Evolutionary conservation across 139 green algal genomes (phyloP), one percentile per base, ranked within the genome.

Genomic region (Closterium sp.): DNA sequence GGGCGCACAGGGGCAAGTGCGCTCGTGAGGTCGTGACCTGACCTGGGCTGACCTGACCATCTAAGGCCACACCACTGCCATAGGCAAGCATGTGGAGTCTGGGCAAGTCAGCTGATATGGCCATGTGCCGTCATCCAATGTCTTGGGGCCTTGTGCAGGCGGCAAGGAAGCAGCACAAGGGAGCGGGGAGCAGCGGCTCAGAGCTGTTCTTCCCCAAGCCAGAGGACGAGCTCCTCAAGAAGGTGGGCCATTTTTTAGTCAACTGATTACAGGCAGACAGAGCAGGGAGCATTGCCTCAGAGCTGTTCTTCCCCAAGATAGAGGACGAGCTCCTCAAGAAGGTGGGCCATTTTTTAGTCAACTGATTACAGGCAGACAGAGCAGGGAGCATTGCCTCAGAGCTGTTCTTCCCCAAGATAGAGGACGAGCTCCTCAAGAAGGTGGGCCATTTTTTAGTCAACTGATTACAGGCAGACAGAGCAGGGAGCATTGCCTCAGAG

Each of bases 251-350:
- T 29, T 1, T 9, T 50, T 7, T 50, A 9, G n/a, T n/a, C n/a
- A n/a, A n/a, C n/a, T n/a, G n/a, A n/a, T n/a, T n/a, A n/a, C n/a
- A 32, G 85, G 11, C 13, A 27, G 21, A 31, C 10, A 27, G 28
- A 28, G 13, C 89, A 89, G 89, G 90, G 24, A 27, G 31, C 17
- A 28, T 17, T 11, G 21, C 50, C 9, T 29, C 22, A 84, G 91
- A 94, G 28, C 50, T 98, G 9, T 94, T 98, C n/a, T 98, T 98
- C 89, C 89, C 96, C 31, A 94, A 96, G 11, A 97, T 97, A 3
- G 97, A 99, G 94, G 97, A 98, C 86, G 96, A 99, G 94, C 97
- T 97, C 88, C 96, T 98, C 45, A 97, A 98, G 89, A 91, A 96
- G 92, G 17, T 95, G 89, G 31, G 86, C 89, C n/a, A n/a, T n/a